Evolutionary conservation across 1,284 basidiomycete genomes (phyloP), one percentile per base, ranked within the genome.

Genomic region (Ustilago xerochloae): DNA sequence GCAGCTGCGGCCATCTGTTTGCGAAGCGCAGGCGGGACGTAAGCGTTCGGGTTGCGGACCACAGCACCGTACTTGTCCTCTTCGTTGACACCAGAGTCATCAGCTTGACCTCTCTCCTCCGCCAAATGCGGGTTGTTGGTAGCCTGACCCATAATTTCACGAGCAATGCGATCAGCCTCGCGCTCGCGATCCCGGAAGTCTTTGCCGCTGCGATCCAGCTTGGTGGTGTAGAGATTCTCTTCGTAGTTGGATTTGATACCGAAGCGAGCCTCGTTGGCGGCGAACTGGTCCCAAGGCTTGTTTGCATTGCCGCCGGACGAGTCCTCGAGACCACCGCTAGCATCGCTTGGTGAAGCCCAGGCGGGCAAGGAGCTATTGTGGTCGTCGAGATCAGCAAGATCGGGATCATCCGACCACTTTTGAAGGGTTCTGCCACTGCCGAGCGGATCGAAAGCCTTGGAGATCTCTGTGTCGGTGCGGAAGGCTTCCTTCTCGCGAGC

Each of bases 41-140:
- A 98, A 28, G 96, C 95, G 80, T 92, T 92, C 20, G 91, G 88
- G 47, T 90, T 88, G 62, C 96, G 91, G 48, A 93, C 90, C 38
- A 99, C 96, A 33, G 94, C 94, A 66, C 93, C 92, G 84, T 95
- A 98, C 93, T 93, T 95, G 87, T 97, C 94, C 86, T 98, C 97
- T 86, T 99, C 96, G 83, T 96, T 93, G 63, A 88, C 84, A 26
- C 91, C 90, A 15, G 74, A 67, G 69, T 88, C 90, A 77, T 92
- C 91, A 76, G 91, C 91, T 78, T 91, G 85, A 49, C 90, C 90
- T 68, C 96, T 90, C 86, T 99, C 96, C 85, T 99, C 96, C 51
- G 91, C 91, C 56, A 98, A 85, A 85, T 99, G 96, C 2, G 90
- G 86, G 85, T 98, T 99, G 82, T 69, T 78, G 28, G 81, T 70